phyloP scores from a whole-genome alignment of 371 early-diverging fungal species.

The Mucor mucedo region DNA sequence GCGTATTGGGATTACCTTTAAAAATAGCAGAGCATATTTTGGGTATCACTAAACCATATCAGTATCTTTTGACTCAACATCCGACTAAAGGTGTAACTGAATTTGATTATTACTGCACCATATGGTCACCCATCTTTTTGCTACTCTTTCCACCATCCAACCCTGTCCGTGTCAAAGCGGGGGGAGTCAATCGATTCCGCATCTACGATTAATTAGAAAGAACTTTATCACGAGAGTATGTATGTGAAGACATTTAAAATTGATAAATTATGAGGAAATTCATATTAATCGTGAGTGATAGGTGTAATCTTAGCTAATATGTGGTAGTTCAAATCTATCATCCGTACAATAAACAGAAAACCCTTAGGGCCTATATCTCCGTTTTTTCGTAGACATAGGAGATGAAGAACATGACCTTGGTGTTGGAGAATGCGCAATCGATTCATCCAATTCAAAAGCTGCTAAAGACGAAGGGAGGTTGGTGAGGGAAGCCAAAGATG shows the following conservation, averaged over 20 bases:
- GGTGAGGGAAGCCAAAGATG: slow-evolving; percentile 15
- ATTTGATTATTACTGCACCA: slow-evolving; percentile 3
- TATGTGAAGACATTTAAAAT: slow-evolving; percentile 9
- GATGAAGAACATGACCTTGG: slow-evolving; percentile 12
- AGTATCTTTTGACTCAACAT: no score
- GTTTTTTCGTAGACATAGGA: slow-evolving; percentile 4
- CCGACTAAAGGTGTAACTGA: slow-evolving; percentile 6
- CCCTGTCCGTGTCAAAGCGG: slow-evolving; percentile 2
- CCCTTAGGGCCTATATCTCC: not conserved
- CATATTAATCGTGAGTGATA: no score
- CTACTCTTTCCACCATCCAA: slow-evolving; percentile 6
- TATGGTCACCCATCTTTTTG: slow-evolving; percentile 3
- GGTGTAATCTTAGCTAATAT: no score
- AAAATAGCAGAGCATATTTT: not conserved
- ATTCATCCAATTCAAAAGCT: slow-evolving; percentile 6
- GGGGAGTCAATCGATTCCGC: slow-evolving; percentile 9
- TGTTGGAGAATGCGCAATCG: slow-evolving; percentile 14
- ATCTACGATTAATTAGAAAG: slow-evolving; percentile 9
- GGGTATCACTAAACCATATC: not conserved
- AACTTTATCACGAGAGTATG: not conserved
- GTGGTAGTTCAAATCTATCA: no score
- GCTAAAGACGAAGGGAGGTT: slow-evolving; percentile 14
- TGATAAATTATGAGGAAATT: not conserved
- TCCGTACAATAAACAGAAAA: no score
- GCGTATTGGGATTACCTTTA: not conserved